These are phyloP conservation scores for Chlamydomonas asymmetrica DNA, from an alignment of 139 green algal genomes.

Conservation along the genomic window DNA sequence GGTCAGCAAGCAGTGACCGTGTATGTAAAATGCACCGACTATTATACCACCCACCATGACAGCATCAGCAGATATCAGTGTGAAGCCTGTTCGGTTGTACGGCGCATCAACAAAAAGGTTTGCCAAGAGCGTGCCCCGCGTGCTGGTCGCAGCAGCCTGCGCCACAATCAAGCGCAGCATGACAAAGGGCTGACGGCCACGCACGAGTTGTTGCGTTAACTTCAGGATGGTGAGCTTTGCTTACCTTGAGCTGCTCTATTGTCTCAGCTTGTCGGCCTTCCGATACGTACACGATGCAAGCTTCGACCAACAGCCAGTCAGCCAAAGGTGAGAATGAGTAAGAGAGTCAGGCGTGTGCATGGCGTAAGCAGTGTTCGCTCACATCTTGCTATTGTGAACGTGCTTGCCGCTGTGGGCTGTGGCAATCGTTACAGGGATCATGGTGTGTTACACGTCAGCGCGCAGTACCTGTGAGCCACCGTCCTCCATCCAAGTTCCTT, in stretches of 20 bases:
- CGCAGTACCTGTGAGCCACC: no score
- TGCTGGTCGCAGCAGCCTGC: slow-evolving; percentile 5
- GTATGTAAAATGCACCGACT: not conserved
- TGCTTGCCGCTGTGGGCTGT: no score
- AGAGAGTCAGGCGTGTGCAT: no score
- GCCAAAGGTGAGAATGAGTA: no score
- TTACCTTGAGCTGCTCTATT: slow-evolving; percentile 41
- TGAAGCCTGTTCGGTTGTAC: slow-evolving; percentile 81
- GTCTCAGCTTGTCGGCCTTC: slow-evolving; percentile 52
- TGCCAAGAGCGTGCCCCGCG: slow-evolving; percentile 23
- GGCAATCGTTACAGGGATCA: no score
- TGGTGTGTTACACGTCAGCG: no score
- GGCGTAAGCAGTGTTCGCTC: no score
- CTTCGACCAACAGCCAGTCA: no score
- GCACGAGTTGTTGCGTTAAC: no score
- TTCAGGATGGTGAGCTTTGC: no score
- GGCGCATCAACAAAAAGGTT: slow-evolving; percentile 66
- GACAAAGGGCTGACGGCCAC: not conserved
- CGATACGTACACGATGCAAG: slow-evolving; percentile 65
- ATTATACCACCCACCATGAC: not conserved
- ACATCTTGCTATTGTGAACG: no score
- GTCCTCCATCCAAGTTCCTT: no score
- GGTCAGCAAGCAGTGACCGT: not conserved
- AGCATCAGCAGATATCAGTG: slow-evolving; percentile 34
- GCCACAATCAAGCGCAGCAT: not conserved